Evolutionary conservation across 176 grass and related monocot genomes (phyloP), one percentile per base, ranked within the genome.

Genomic region (Avena insularis): DNA sequence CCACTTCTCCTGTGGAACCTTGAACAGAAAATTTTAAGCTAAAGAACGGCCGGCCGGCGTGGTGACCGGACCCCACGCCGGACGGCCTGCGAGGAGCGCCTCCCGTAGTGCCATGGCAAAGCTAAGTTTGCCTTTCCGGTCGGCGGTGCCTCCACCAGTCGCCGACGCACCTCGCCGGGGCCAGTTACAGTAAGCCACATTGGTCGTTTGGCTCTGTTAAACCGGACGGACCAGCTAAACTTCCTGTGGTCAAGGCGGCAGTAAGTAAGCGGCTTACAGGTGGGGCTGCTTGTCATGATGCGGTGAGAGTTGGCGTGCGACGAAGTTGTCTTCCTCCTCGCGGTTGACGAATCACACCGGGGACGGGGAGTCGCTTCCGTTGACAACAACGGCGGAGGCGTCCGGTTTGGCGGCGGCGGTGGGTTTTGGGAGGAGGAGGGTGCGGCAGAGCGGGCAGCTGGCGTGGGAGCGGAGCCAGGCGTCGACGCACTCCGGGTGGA

Each of bases 401-500:
- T 43, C 40, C 40, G 73, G 62, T 7, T 86, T 86, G 60, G 77
- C 43, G 36, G 20, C 54, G 17, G 76, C 23, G 47, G 59, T 46
- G 75, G 81, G 0, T 14, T 6, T 17, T 20, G 77, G 45, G 60
- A 67, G 7, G 82, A 87, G 91, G 35, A 81, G 85, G n/a, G 63
- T 49, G 47, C 96, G 85, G 79, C 96, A 98, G 76, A 98, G 84
- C 9, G 91, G 96, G 86, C 95, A 95, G 83, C 84, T 98, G 47
- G 91, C 50, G 20, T 95, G 91, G 4, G 79, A 84, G 1, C 78
- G 79, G 35, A 98, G 88, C 96, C 96, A 95, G 35, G 62, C 87
- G 51, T 98, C 93, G 75, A 95, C 92, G 91, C 96, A 98, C 69
- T 92, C 92, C 71, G 90, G 88, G 87, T 98, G 91, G 90, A 98